These are phyloP conservation scores for Fusarium circinatum DNA, from an alignment of 2,329 filamentous ascomycete species.

Conservation along the genomic window DNA sequence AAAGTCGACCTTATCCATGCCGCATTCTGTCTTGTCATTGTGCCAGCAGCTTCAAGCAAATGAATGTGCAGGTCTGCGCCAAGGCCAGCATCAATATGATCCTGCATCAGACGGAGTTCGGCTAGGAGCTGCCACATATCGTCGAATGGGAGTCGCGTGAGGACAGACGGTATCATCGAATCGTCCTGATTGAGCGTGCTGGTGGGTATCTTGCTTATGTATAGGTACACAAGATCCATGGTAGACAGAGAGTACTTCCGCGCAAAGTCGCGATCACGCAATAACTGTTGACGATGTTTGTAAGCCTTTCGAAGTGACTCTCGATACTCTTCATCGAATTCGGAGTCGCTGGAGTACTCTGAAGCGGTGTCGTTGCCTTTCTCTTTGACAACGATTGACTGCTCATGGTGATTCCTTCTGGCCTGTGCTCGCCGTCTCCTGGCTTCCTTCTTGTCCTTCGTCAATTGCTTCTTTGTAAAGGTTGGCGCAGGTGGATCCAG, in stretches of 20 bases:
- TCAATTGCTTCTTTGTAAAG: conserved; percentile 1
- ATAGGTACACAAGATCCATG: conserved; percentile 36
- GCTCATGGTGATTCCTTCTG: conserved; percentile 1
- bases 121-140: conserved; percentile 44
- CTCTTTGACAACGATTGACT: conserved; percentile 9
- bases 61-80: conserved; percentile 36
- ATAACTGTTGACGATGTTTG: conserved; percentile 27
- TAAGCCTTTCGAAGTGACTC: background rate
- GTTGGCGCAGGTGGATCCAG: conserved; percentile 41
- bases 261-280: conserved; percentile 42
- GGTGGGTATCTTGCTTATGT: conserved; percentile 25
- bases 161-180: conserved; percentile 17
- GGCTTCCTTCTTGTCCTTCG: conserved; percentile 17
- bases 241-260: conserved; percentile 43
- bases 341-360: conserved; percentile 10
- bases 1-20: conserved; percentile 10
- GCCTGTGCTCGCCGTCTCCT: conserved; percentile 6
- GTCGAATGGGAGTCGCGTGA: conserved; percentile 36
- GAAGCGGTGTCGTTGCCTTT: background rate
- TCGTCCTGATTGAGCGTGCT: conserved; percentile 15
- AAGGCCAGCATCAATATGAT: conserved; percentile 41
- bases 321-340: conserved; percentile 13
- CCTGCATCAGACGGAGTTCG: conserved; percentile 41
- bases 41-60: conserved; percentile 40
- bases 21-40: conserved; percentile 28